Percentiles rank a stretch among this genome's conserved stretches.
Conservation (phyloP, 2,329 filamentous ascomycete genomes). For the Fusarium sp. region DNA sequence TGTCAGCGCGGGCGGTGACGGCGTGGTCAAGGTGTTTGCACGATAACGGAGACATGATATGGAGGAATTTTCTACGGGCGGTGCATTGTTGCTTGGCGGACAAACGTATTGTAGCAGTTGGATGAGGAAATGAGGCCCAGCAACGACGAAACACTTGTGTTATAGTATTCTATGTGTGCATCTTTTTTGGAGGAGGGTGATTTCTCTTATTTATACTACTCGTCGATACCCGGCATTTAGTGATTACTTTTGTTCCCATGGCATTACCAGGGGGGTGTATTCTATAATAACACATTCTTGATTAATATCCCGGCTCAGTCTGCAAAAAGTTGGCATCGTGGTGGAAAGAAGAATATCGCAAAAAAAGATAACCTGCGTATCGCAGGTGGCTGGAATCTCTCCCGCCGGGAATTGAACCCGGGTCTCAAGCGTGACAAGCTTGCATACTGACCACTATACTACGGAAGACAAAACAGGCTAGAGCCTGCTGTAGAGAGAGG, state of each 20-base stretch:
- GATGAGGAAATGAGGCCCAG: slow-evolving; percentile 31
- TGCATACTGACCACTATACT: slow-evolving; percentile 48
- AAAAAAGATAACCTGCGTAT: slow-evolving; percentile 18
- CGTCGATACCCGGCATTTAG: slow-evolving; percentile 55
- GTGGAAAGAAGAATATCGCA: background rate
- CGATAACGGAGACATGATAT: slow-evolving; percentile 45
- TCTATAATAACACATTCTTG: slow-evolving; percentile 20
- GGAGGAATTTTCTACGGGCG: slow-evolving; percentile 14
- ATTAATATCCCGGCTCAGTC: background rate
- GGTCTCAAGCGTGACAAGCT: slow-evolving; percentile 48
- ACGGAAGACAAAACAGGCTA: slow-evolving; percentile 32
- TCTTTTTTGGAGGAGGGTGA: slow-evolving; percentile 30
- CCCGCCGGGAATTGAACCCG: slow-evolving; percentile 47
- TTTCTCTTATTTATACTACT: slow-evolving; percentile 49
- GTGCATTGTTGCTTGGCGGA: slow-evolving; percentile 38
- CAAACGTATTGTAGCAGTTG: slow-evolving; percentile 28
- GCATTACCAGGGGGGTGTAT: slow-evolving; percentile 28
- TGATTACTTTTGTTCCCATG: slow-evolving; percentile 30
- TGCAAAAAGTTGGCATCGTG: background rate
- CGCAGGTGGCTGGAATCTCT: slow-evolving; percentile 43
- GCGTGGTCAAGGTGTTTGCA: slow-evolving; percentile 92
- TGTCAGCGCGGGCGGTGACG: slow-evolving; percentile 93
- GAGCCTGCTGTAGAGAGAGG: slow-evolving; percentile 10
- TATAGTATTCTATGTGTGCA: slow-evolving; percentile 37
- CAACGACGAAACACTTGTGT: slow-evolving; percentile 34